Conservation (phyloP, 495 filamentous ascomycete species). For the Trichoderma virens region DNA sequence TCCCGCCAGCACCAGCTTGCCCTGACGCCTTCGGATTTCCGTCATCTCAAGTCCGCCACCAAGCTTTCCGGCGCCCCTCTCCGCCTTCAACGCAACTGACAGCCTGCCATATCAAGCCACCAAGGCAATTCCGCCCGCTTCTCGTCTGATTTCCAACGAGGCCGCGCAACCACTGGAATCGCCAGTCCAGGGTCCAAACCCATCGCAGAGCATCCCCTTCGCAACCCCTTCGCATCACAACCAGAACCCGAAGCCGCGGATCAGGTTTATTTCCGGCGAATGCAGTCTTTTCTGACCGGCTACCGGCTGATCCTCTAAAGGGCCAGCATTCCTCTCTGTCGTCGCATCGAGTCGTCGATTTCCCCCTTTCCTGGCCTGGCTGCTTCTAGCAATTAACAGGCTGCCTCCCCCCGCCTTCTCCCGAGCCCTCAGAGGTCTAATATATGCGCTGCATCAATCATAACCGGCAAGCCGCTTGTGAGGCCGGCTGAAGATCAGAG, state of each 20-base stretch:
- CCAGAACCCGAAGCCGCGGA: background rate
- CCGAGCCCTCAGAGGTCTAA: background rate
- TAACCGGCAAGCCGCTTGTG: conserved; percentile 7
- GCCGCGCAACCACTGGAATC: background rate
- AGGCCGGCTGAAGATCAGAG: conserved; percentile 5
- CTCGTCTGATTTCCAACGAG: background rate
- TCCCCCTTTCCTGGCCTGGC: background rate
- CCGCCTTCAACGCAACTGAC: background rate
- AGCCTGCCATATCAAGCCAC: background rate
- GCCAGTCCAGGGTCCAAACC: background rate
- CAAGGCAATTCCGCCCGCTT: background rate
- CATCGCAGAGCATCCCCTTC: background rate
- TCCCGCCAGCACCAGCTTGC: background rate
- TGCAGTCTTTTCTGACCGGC: background rate
- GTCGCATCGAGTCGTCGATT: background rate
- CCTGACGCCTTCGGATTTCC: background rate
- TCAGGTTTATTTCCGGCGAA: background rate
- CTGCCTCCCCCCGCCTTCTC: background rate
- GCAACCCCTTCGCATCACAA: background rate
- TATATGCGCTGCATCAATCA: conserved; percentile 4
- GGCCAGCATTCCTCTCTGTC: background rate
- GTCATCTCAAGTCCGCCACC: background rate
- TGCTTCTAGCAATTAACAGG: conserved; percentile 1
- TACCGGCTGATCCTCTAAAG: background rate
- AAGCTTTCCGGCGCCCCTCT: background rate